Evolutionary conservation across 805 yeast species (phyloP), one percentile per base, ranked within the genome.

Genomic region (Candida chauliodis): DNA sequence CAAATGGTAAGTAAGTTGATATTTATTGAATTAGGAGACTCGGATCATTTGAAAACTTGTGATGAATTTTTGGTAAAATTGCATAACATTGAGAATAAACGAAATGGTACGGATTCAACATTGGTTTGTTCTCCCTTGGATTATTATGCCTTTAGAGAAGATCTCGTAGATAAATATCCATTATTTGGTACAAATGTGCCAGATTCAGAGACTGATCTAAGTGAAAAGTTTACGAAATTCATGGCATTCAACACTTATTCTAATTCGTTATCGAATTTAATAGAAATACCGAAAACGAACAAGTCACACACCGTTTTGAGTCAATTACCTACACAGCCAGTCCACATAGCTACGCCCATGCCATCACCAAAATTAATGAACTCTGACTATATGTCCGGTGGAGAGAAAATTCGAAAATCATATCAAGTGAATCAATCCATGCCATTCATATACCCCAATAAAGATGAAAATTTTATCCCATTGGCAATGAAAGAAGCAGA

Each of bases 301-400:
- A 68, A 68, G 48, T 45, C 67, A 4, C 75, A 71, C 40, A 58
- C 70, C 5, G 49, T 68, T 4, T 64, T 69, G 34, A 60, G 69
- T 9, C 64, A 69, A 25, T 55, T 76, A 16, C 82, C 81, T 1
- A 62, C 73, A 0, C 80, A 78, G 28, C 61, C 75, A 0, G 64
- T 81, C 4, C 90, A 84, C 55, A 73, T 88, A 8, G 90, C 96
- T 0, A 87, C 96, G 0, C 96, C 95, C 0, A 84, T 84, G 1
- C 93, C 95, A 3, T 85, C 95, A 0, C 95, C 95, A 0, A 81
- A 84, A 1, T 45, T 58, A 9, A 57, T 63, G 5, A 66, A 71
- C 1, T 63, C 72, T 7, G 73, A 68, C 26, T 68, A 62, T 36
- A 66, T 68, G 72, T 45, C 67, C 8, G 74, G 74, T 1, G 74